A percentile compares a stretch with the other conserved stretches of the same genome.
Evolutionary conservation across 2,329 filamentous ascomycete species (phyloP).

Genomic region (Aspergillus floridensis): DNA sequence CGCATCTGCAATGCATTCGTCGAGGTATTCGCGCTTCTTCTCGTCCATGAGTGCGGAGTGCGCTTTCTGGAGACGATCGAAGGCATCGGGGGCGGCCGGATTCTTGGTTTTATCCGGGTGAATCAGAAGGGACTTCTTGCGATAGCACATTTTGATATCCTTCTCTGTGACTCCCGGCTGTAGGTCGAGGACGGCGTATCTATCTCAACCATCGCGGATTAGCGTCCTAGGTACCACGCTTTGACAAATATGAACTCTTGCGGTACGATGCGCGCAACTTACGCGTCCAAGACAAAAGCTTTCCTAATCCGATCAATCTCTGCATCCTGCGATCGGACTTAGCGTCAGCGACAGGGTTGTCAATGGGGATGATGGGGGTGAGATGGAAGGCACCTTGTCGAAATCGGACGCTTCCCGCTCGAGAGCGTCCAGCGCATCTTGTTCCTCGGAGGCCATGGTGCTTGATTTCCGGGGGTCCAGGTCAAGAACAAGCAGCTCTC

Average conservation of each 20-base stretch:
- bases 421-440: slow-evolving; percentile 75
- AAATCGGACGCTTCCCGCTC: slow-evolving; percentile 86
- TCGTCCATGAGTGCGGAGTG: slow-evolving; percentile 90
- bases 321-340: slow-evolving; percentile 62
- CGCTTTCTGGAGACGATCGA: slow-evolving; percentile 93
- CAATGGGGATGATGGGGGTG: not conserved
- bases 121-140: slow-evolving; percentile 97
- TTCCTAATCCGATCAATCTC: slow-evolving; percentile 94
- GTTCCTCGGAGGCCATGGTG: slow-evolving; percentile 60
- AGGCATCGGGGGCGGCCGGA: slow-evolving; percentile 85
- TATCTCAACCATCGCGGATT: slow-evolving; percentile 31
- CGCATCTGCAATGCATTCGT: slow-evolving; percentile 94
- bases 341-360: not conserved
- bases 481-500: not conserved
- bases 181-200: slow-evolving; percentile 91
- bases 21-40: slow-evolving; percentile 79
- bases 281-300: slow-evolving; percentile 78
- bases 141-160: slow-evolving; percentile 92
- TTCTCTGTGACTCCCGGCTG: slow-evolving; percentile 93
- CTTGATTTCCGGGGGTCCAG: not conserved
- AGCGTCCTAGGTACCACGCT: not conserved
- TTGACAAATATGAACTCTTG: too few species aligned
- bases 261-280: slow-evolving; percentile 28
- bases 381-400: slow-evolving; percentile 63
- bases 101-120: slow-evolving; percentile 98